Conservation (phyloP, 352 stramenopile species). For the Peronospora belbahrii region DNA sequence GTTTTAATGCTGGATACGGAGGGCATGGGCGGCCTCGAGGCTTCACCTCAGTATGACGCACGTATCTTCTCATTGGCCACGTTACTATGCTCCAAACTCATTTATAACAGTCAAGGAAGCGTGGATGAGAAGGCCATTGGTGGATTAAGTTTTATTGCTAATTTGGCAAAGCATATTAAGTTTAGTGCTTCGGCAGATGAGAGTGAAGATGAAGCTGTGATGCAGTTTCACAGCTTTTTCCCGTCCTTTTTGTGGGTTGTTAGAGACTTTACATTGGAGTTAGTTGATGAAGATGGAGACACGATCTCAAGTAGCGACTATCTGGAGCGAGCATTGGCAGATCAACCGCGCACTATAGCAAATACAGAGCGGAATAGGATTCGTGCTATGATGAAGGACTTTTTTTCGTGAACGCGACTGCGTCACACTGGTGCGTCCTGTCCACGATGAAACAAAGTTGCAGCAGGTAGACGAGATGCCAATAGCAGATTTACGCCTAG, state of each 20-base stretch:
- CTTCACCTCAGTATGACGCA: constrained; percentile 79
- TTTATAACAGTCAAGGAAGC: constrained; percentile 84
- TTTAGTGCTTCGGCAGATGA: constrained; percentile 38
- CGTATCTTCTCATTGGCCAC: constrained; percentile 83
- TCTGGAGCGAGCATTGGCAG: constrained; percentile 63
- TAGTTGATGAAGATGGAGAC: constrained; percentile 80
- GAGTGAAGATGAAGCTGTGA: constrained; percentile 44
- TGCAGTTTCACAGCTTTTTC: constrained; percentile 82
- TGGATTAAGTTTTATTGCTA: constrained; percentile 81
- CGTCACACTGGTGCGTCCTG: constrained; percentile 72
- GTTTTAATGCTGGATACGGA: constrained; percentile 86
- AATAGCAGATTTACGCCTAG: constrained; percentile 57
- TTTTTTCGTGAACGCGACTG: constrained; percentile 81
- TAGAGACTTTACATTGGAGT: constrained; percentile 81
- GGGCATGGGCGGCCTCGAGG: constrained; percentile 78
- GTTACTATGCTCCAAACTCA: constrained; percentile 79
- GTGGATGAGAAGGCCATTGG: constrained; percentile 83
- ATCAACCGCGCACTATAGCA: constrained; percentile 57
- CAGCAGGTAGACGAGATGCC: constrained; percentile 66
- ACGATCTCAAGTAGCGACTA: constrained; percentile 76
- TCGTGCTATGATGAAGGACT: constrained; percentile 75
- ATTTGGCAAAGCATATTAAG: constrained; percentile 83
- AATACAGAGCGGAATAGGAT: constrained; percentile 77
- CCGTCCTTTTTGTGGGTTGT: constrained; percentile 86
- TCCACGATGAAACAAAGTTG: constrained; percentile 70